These are phyloP conservation scores for Botryotinia globosa DNA, from an alignment of 2,329 filamentous ascomycete species.

Conservation along the genomic window DNA sequence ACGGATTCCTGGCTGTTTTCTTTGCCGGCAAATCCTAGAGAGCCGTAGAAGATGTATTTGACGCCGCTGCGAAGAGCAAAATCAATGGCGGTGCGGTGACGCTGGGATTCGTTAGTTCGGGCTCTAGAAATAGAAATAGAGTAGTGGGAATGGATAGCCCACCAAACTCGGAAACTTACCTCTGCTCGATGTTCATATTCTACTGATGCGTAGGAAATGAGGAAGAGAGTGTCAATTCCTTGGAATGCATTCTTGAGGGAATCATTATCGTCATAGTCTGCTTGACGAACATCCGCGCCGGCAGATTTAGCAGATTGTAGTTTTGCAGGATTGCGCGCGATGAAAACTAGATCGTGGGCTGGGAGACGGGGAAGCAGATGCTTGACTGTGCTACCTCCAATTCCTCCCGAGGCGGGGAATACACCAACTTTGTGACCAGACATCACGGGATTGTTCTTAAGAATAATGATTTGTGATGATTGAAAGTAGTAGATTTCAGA, in stretches of 20 bases:
- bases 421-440: neutral
- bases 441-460: neutral
- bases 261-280: neutral
- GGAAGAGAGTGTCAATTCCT: neutral
- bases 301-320: neutral
- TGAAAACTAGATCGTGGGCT: neutral
- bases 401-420: neutral
- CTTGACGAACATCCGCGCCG: neutral
- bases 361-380: neutral
- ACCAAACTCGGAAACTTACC: neutral
- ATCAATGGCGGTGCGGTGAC: neutral
- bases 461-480: neutral
- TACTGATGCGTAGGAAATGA: neutral
- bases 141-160: neutral
- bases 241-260: neutral
- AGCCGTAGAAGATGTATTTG: neutral
- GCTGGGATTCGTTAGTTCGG: neutral
- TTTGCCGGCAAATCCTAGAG: neutral
- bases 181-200: neutral
- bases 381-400: neutral
- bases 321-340: neutral
- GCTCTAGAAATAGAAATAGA: neutral
- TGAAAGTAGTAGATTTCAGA: neutral
- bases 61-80: neutral
- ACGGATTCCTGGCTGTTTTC: neutral